Percentiles rank a stretch among this genome's conserved stretches.
Evolutionary conservation across 176 grass and related monocot species (phyloP).

Genomic region (Elaeis guineensis): DNA sequence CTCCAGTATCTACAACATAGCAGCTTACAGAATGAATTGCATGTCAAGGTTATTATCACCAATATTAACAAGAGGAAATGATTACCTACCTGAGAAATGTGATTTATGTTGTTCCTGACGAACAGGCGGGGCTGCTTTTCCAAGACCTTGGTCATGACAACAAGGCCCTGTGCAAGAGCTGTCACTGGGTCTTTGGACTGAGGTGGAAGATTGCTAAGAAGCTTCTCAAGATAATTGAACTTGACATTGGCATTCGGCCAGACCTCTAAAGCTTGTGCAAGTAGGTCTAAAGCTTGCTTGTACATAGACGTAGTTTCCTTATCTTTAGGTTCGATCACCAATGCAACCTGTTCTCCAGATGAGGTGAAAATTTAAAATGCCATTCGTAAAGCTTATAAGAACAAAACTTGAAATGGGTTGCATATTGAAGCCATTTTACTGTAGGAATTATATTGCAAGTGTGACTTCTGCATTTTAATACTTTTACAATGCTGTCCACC

Average conservation of each 20-base stretch:
- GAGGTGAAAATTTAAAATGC: neutral
- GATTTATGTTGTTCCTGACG: slow-evolving; percentile 94
- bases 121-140: slow-evolving; percentile 96
- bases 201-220: slow-evolving; percentile 77
- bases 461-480: too few species aligned
- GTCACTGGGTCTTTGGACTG: slow-evolving; percentile 97
- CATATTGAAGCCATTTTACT: too few species aligned
- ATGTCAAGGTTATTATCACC: slow-evolving; percentile 6
- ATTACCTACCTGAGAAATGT: slow-evolving; percentile 80
- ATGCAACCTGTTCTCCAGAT: slow-evolving; percentile 56
- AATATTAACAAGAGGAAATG: slow-evolving; percentile 3
- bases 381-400: too few species aligned
- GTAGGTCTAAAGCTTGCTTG: slow-evolving; percentile 85
- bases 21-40: slow-evolving; percentile 4
- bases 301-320: slow-evolving; percentile 96
- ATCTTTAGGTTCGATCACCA: slow-evolving; percentile 95
- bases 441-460: too few species aligned
- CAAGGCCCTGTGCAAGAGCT: slow-evolving; percentile 90
- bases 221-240: slow-evolving; percentile 98
- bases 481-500: too few species aligned
- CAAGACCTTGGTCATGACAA: slow-evolving; percentile 99
- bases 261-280: slow-evolving; percentile 91
- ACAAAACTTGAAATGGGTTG: too few species aligned
- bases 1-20: slow-evolving; percentile 64
- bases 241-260: slow-evolving; percentile 99